phyloP scores from a whole-genome alignment of 352 stramenopile species.

The Phytophthora tentaculata region DNA sequence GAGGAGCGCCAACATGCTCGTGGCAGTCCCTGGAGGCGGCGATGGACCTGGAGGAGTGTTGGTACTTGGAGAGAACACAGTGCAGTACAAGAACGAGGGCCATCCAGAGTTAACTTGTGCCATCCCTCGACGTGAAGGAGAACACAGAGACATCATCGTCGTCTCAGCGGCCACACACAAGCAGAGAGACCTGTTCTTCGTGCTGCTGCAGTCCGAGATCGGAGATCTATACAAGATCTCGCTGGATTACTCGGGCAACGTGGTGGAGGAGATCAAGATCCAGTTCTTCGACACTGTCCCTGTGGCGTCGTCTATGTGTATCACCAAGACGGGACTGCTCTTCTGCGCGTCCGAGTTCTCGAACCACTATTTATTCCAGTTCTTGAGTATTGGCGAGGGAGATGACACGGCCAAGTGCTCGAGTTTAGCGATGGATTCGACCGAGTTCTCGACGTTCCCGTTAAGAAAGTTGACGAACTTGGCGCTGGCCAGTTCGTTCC shows the following conservation, averaged over 20 bases:
- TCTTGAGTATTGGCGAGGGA: conserved; percentile 96
- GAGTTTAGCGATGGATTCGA: conserved; percentile 76
- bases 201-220: conserved; percentile 97
- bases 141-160: conserved; percentile 91
- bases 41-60: conserved; percentile 94
- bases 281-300: conserved; percentile 98
- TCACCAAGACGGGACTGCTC: conserved; percentile 97
- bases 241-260: conserved; percentile 85
- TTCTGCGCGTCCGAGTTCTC: conserved; percentile 97
- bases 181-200: conserved; percentile 97
- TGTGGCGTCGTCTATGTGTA: conserved; percentile 93
- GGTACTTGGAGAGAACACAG: conserved; percentile 96
- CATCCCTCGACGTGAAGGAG: conserved; percentile 81
- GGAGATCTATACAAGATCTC: conserved; percentile 99
- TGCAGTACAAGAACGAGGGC: conserved; percentile 97
- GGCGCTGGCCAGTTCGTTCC: conserved; percentile 76
- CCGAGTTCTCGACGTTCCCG: conserved; percentile 65
- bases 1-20: conserved; percentile 94
- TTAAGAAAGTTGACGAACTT: conserved; percentile 92
- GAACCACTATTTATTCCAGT: conserved; percentile 99
- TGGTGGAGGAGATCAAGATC: conserved; percentile 87
- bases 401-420: conserved; percentile 81
- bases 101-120: conserved; percentile 79
- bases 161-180: conserved; percentile 94
- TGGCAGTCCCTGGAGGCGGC: conserved; percentile 86